These are phyloP conservation scores for Paecilomyces formosus DNA, from an alignment of 2,329 filamentous ascomycete genomes.

Conservation along the genomic window DNA sequence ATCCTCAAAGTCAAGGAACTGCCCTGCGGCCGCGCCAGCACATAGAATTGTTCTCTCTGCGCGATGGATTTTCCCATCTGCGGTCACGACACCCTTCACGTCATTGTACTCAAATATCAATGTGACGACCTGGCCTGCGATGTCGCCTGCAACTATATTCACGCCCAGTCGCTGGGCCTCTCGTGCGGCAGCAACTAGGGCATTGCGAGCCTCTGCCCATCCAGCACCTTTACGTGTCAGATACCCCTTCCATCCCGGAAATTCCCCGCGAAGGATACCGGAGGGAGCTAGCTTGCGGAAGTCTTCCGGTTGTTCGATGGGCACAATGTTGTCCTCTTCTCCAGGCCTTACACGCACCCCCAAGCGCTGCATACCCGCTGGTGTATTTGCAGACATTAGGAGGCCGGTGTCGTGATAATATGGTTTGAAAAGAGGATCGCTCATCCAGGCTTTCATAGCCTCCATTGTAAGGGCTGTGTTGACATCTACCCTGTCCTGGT, in stretches of 20 bases:
- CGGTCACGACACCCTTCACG: constrained; percentile 33
- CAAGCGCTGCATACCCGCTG: not conserved
- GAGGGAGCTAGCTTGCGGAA: constrained; percentile 44
- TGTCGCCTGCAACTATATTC: constrained; percentile 36
- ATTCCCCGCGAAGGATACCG: constrained; percentile 37
- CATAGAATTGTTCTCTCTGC: constrained; percentile 36
- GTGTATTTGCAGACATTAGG: constrained; percentile 22
- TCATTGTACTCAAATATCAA: constrained; percentile 29
- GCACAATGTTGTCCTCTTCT: not conserved
- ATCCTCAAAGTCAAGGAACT: constrained; percentile 37
- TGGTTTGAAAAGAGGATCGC: constrained; percentile 32
- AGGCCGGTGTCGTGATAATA: constrained; percentile 35
- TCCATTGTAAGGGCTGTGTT: constrained; percentile 2
- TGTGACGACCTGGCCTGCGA: constrained; percentile 27
- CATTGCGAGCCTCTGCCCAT: constrained; percentile 45
- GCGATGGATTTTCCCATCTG: constrained; percentile 27
- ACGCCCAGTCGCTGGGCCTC: constrained; percentile 42
- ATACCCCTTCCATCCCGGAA: constrained; percentile 39
- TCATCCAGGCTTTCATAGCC: constrained; percentile 28
- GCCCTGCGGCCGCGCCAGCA: constrained; percentile 35
- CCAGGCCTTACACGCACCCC: not conserved
- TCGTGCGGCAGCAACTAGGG: constrained; percentile 36
- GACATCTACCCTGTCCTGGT: not conserved
- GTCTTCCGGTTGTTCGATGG: constrained; percentile 11
- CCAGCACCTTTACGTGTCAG: constrained; percentile 38